Evolutionary conservation across 2,329 filamentous ascomycete genomes (phyloP).

Genomic region (Tolypocladium amazonense): DNA sequence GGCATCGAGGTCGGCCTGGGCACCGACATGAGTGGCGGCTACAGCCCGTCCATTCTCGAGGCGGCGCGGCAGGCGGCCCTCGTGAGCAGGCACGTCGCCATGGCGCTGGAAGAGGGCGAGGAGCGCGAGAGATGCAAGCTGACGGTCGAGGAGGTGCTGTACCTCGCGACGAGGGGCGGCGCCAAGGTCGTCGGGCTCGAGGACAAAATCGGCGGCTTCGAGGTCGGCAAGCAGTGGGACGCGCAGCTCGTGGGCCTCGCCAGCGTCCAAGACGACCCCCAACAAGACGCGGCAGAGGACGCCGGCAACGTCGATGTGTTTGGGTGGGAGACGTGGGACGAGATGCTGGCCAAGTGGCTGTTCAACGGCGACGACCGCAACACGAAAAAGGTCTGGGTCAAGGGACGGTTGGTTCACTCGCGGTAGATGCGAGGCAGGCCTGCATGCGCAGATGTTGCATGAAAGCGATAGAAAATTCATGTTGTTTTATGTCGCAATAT

Average conservation of each 20-base stretch:
- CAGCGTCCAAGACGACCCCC: slow-evolving; percentile 24
- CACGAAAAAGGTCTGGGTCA: slow-evolving; percentile 80
- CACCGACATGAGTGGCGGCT: slow-evolving; percentile 86
- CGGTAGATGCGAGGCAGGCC: slow-evolving; percentile 10
- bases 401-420: slow-evolving; percentile 68
- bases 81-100: slow-evolving; percentile 62
- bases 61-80: slow-evolving; percentile 73
- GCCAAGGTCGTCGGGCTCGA: slow-evolving; percentile 69
- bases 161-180: slow-evolving; percentile 79
- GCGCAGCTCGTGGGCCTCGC: slow-evolving; percentile 69
- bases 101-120: slow-evolving; percentile 28
- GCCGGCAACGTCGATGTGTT: slow-evolving; percentile 74
- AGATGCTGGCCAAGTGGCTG: slow-evolving; percentile 86
- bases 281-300: background rate
- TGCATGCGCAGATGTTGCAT: background rate
- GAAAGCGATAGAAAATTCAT: background rate
- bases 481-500: background rate
- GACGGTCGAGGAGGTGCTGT: slow-evolving; percentile 76
- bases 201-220: slow-evolving; percentile 67
- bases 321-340: slow-evolving; percentile 82
- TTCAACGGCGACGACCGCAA: slow-evolving; percentile 92
- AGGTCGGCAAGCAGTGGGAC: slow-evolving; percentile 82
- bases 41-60: slow-evolving; percentile 70
- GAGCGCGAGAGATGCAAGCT: slow-evolving; percentile 50
- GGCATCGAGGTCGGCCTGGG: slow-evolving; percentile 77